A percentile compares a stretch with the other conserved stretches of the same genome.
Evolutionary conservation across 139 green algal genomes (phyloP).

Genomic region (Chlamydomonas eustigma): DNA sequence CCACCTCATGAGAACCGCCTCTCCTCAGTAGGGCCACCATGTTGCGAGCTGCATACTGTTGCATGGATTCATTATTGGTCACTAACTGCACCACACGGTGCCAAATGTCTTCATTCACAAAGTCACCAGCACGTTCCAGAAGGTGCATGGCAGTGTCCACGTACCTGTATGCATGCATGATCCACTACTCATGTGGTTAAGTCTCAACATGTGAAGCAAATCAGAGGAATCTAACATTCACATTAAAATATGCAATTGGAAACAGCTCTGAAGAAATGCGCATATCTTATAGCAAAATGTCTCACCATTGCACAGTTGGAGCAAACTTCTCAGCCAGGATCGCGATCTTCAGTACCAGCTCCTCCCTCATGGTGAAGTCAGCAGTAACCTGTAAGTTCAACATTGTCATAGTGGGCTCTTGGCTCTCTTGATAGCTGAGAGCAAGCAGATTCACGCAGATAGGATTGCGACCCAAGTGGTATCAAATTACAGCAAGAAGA

Average conservation of each 20-base stretch:
- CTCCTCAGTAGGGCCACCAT: not conserved
- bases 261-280: not conserved
- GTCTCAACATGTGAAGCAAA: slow-evolving; percentile 3
- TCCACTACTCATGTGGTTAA: too few relatives aligned
- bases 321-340: slow-evolving; percentile 93
- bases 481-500: too few relatives aligned
- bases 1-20: slow-evolving; percentile 10
- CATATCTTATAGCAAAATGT: not conserved
- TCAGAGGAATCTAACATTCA: not conserved
- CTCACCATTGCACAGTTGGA: slow-evolving; percentile 75
- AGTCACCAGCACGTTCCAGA: slow-evolving; percentile 90
- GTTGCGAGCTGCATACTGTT: slow-evolving; percentile 6
- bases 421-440: too few relatives aligned
- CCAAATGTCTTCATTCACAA: slow-evolving; percentile 93
- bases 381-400: slow-evolving; percentile 35
- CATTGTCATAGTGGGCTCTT: too few relatives aligned
- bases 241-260: too few relatives aligned
- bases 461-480: too few relatives aligned
- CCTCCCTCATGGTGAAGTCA: slow-evolving; percentile 91
- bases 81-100: slow-evolving; percentile 93
- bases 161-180: slow-evolving; percentile 76
- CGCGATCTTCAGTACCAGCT: slow-evolving; percentile 93
- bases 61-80: slow-evolving; percentile 86
- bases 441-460: too few relatives aligned
- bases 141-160: slow-evolving; percentile 85